Percentiles rank a stretch among this genome's conserved stretches.
Conservation (phyloP, 2,329 filamentous ascomycete species). For the Coniochaeta prunicola region DNA sequence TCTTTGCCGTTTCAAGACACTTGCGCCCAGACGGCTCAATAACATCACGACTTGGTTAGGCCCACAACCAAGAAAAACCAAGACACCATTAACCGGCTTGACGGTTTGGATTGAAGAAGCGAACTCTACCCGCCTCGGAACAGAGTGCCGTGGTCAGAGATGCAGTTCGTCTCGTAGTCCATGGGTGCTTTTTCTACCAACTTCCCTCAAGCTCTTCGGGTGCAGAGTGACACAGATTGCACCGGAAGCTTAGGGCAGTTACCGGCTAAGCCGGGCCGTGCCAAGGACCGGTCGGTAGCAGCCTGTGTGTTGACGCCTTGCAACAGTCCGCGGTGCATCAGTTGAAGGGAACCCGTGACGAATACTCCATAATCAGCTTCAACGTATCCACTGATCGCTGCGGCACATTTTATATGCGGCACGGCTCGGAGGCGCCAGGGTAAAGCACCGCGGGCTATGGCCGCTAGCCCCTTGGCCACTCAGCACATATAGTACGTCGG, state of each 20-base stretch:
- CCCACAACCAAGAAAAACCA: not conserved
- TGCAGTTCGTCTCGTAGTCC: not conserved
- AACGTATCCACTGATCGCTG: not conserved
- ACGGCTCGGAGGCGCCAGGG: not conserved
- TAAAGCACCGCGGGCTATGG: not conserved
- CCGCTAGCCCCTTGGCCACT: not conserved
- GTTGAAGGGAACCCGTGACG: not conserved
- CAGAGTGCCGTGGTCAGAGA: not conserved
- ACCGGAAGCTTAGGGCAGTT: not conserved
- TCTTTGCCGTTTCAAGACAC: not conserved
- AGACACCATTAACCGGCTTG: conserved; percentile 1
- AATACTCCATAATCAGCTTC: not conserved
- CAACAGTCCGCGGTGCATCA: not conserved
- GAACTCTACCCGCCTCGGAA: not conserved
- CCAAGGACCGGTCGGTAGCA: not conserved
- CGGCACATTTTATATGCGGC: not conserved
- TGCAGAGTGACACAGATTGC: not conserved
- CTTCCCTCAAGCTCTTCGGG: not conserved
- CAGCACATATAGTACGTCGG: not conserved
- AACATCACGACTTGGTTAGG: not conserved
- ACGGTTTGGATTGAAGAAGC: not conserved
- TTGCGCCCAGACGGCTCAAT: not conserved
- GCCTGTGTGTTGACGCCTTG: not conserved
- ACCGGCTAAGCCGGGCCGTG: not conserved
- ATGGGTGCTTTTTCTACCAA: not conserved